Evolutionary conservation across 2,329 filamentous ascomycete species (phyloP).

Genomic region (Diplodia intermedia): DNA sequence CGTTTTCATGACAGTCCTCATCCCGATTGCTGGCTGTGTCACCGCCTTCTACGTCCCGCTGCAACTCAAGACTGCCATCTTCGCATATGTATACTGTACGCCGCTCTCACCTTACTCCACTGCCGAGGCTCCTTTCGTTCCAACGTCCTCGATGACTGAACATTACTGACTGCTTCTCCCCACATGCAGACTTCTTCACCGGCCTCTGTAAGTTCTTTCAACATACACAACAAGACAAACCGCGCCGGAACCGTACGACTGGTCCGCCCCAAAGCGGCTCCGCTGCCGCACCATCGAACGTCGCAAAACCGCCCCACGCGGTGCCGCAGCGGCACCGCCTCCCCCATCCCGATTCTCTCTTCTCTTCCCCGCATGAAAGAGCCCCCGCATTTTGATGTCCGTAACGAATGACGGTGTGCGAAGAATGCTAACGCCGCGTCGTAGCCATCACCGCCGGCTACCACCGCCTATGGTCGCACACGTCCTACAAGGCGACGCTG

Average conservation of each 20-base stretch:
- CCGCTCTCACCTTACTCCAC: not conserved
- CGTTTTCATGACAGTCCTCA: slow-evolving; percentile 76
- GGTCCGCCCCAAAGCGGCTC: not conserved
- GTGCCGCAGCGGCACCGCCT: not conserved
- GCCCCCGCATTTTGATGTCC: not conserved
- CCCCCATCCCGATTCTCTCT: not conserved
- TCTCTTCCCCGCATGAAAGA: too few species aligned
- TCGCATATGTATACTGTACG: slow-evolving; percentile 71
- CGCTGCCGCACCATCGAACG: slow-evolving; percentile 6
- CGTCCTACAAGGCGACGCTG: slow-evolving; percentile 77
- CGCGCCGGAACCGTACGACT: not conserved
- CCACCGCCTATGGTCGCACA: slow-evolving; percentile 86
- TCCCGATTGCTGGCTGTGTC: slow-evolving; percentile 76
- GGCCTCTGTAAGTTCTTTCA: slow-evolving; percentile 58
- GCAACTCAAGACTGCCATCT: slow-evolving; percentile 73
- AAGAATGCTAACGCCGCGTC: not conserved
- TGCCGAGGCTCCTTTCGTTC: too few species aligned
- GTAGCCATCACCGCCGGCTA: slow-evolving; percentile 61
- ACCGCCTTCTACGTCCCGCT: slow-evolving; percentile 79
- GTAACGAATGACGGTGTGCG: not conserved
- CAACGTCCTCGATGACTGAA: not conserved
- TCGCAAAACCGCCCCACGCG: not conserved
- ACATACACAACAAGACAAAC: not conserved
- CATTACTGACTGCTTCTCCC: not conserved
- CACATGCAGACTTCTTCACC: slow-evolving; percentile 69